Evolutionary conservation across 2,329 filamentous ascomycete species (phyloP).

Genomic region (Stagonosporopsis cucurbitacearum): DNA sequence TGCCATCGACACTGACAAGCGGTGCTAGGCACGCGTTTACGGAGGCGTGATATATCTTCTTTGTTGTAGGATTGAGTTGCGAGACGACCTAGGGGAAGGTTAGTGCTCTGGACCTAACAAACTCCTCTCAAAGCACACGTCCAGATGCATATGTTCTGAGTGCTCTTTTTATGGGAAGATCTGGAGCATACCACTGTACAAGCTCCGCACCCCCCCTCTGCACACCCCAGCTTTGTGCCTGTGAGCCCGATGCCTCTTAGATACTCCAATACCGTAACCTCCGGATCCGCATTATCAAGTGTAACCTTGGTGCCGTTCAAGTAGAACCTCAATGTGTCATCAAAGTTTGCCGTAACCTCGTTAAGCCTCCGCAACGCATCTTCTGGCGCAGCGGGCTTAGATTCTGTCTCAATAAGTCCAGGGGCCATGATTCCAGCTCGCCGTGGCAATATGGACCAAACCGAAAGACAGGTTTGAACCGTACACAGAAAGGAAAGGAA

Average conservation of each 20-base stretch:
- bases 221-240: slow-evolving; percentile 94
- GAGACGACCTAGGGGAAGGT: slow-evolving; percentile 69
- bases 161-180: neutral
- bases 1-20: slow-evolving; percentile 90
- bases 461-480: neutral
- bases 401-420: slow-evolving; percentile 55
- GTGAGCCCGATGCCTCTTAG: slow-evolving; percentile 90
- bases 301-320: slow-evolving; percentile 91
- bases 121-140: neutral
- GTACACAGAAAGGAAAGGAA: neutral
- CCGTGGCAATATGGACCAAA: neutral
- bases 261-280: slow-evolving; percentile 91
- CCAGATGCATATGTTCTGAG: neutral
- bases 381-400: slow-evolving; percentile 53
- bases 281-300: slow-evolving; percentile 86
- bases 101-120: neutral
- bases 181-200: slow-evolving; percentile 76
- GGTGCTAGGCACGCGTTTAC: slow-evolving; percentile 96
- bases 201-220: slow-evolving; percentile 94
- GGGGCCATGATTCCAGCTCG: slow-evolving; percentile 60
- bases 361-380: slow-evolving; percentile 58
- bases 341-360: slow-evolving; percentile 75
- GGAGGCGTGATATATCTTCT: slow-evolving; percentile 92
- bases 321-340: slow-evolving; percentile 90
- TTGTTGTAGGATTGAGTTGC: slow-evolving; percentile 90